Conservation (phyloP, 2,329 filamentous ascomycete species). For the Fusarium nurragi region DNA sequence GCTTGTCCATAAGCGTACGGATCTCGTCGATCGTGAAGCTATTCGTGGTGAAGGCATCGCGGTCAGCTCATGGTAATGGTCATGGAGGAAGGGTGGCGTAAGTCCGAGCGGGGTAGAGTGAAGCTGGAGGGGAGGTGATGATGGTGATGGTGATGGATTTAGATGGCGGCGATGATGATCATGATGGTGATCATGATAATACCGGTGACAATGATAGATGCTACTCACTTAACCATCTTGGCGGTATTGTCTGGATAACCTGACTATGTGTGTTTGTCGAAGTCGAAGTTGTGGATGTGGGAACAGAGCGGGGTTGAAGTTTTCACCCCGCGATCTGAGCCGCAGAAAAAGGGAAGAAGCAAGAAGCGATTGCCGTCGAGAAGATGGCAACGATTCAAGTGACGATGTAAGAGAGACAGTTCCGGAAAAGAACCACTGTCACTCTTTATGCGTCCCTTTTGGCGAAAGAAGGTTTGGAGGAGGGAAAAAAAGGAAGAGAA, state of each 20-base stretch:
- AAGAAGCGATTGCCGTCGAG: constrained; percentile 43
- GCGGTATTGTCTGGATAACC: constrained; percentile 72
- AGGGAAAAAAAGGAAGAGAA: constrained; percentile 35
- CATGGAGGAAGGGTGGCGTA: constrained; percentile 45
- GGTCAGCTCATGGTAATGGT: constrained; percentile 58
- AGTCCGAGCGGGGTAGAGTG: constrained; percentile 52
- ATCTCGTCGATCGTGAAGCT: constrained; percentile 99
- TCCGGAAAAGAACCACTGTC: constrained; percentile 50
- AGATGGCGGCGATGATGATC: not conserved
- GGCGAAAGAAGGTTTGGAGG: constrained; percentile 39
- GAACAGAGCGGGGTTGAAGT: constrained; percentile 59
- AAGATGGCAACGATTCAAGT: constrained; percentile 45
- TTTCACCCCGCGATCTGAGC: constrained; percentile 53
- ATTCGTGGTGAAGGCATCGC: constrained; percentile 50
- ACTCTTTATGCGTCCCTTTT: constrained; percentile 53
- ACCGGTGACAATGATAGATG: constrained; percentile 1
- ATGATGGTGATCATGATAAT: constrained; percentile 6
- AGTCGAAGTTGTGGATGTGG: constrained; percentile 50
- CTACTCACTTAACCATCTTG: constrained; percentile 99
- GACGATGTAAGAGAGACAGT: constrained; percentile 53
- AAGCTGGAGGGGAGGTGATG: constrained; percentile 4
- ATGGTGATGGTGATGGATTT: not conserved
- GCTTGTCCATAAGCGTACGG: constrained; percentile 80
- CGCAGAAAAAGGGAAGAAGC: constrained; percentile 39
- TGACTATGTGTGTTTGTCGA: constrained; percentile 50